Evolutionary conservation across 2,329 filamentous ascomycete genomes (phyloP).

Genomic region (Monilinia fructicola): DNA sequence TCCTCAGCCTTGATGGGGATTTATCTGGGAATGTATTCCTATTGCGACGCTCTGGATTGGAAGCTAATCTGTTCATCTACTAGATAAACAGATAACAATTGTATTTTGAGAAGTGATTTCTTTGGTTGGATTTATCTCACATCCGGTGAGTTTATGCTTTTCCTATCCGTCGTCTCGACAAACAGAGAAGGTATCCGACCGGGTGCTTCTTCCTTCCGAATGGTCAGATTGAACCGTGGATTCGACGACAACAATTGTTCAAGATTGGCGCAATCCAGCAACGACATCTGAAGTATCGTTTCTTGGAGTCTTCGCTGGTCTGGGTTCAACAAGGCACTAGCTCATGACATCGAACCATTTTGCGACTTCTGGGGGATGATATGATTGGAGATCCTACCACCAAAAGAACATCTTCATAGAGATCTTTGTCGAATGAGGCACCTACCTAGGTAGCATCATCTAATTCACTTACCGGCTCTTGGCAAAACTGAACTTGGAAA

Average conservation of each 20-base stretch:
- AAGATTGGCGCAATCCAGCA: background rate
- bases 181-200: conserved; percentile 5
- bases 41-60: background rate
- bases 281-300: background rate
- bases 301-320: background rate
- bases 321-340: background rate
- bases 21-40: background rate
- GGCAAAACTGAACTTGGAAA: background rate
- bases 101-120: conserved; percentile 2
- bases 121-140: conserved; percentile 14
- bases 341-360: background rate
- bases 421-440: background rate
- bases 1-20: background rate
- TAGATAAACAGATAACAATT: conserved; percentile 29
- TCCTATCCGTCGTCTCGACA: background rate
- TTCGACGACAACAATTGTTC: conserved; percentile 15
- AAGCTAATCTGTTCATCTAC: conserved; percentile 4
- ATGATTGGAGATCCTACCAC: background rate
- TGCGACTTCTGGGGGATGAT: background rate
- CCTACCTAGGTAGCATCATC: conserved; percentile 1
- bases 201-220: conserved; percentile 9
- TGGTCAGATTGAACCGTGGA: background rate
- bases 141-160: conserved; percentile 22
- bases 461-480: conserved; percentile 3
- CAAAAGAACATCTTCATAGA: background rate